Base-by-base conservation (phyloP, 73 alveolate genomes). In the Paramecium sonneborni region DNA sequence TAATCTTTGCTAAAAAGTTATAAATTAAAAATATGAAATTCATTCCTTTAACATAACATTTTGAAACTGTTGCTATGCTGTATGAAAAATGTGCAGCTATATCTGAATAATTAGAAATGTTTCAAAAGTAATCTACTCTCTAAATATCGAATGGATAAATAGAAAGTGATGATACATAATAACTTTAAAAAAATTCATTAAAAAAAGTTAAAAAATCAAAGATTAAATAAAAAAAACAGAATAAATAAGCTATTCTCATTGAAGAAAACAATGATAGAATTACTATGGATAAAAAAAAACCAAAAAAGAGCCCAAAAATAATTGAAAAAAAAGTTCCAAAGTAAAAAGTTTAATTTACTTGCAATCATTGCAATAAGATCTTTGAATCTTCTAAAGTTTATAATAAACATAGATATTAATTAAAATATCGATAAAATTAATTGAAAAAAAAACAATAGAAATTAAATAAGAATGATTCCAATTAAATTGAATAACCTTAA, bases 41-140 rank as follows among this genome's bases (percentile, higher is more conserved):
- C 84, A 62, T 62, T 62, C 84, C 84, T 3, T 32, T 62, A 30
- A 62, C 84, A 12, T 26, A 62, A n/a, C 84, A 62, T 62, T 32
- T 62, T 62, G 44, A 26, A 26, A 62, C 84, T 7, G 84, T 62
- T 8, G 84, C 84, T 5, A 28, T 28, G 24, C 46, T 62, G 9
- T 62, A 62, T 62, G 84, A 62, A 62, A 62, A 62, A 62, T 62
- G 84, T 32, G 84, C 84, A 23, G 20, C 39, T 14, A 26, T 62
- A 26, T 62, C 84, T 14, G 39, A 26, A 12, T 32, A 62, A 62
- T 30, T 62, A 12, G 84, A 62, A 30, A 9, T 2, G 2, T 46
- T 62, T 62, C 12, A 62, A 62, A 30, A 26, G 39, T 30, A 62
- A 32, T 5, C 26, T 18, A 52, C 34, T 1, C 10, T n/a, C n/a